phyloP scores from a whole-genome alignment of 202 grass and related monocot genomes.

The Dendrocalamus latiflorus region DNA sequence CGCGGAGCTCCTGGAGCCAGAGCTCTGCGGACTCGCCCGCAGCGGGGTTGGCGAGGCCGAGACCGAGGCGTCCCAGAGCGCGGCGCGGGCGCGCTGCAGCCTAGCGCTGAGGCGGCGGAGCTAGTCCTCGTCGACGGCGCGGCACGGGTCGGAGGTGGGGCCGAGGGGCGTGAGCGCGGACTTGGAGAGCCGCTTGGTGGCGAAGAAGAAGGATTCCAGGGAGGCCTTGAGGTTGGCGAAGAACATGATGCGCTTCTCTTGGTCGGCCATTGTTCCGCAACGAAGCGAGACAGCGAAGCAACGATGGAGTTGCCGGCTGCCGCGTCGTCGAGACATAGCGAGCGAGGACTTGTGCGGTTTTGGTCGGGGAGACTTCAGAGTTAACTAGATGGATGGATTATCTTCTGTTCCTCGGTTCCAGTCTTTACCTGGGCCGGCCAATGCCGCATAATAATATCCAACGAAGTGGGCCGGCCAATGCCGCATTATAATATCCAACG shows the following conservation, averaged over 20 bases:
- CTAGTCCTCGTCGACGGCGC: slow-evolving; percentile 18
- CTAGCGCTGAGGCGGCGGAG: slow-evolving; percentile 11
- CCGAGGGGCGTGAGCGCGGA: not conserved
- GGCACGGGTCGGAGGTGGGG: not conserved
- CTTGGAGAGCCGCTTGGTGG: slow-evolving; percentile 9
- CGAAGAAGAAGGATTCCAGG: too few species aligned
- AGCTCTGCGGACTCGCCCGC: too few species aligned
- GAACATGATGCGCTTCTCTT: slow-evolving; percentile 5
- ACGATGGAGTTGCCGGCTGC: too few species aligned
- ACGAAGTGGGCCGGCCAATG: too few species aligned
- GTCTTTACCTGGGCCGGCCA: too few species aligned
- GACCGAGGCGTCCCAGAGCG: too few species aligned
- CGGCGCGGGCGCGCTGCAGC: slow-evolving; percentile 15
- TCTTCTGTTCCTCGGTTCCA: too few species aligned
- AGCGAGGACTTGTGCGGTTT: not conserved
- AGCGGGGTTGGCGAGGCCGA: too few species aligned
- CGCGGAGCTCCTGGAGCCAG: too few species aligned
- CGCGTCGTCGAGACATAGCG: too few species aligned
- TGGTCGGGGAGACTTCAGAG: not conserved
- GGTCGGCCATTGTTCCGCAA: not conserved
- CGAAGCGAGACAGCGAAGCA: not conserved
- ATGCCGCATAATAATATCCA: too few species aligned
- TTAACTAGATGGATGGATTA: not conserved
- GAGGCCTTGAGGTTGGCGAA: not conserved
- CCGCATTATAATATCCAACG: too few species aligned